phyloP scores from a whole-genome alignment of 31 red algal species.

The Odonthalia washingtoniensis region DNA sequence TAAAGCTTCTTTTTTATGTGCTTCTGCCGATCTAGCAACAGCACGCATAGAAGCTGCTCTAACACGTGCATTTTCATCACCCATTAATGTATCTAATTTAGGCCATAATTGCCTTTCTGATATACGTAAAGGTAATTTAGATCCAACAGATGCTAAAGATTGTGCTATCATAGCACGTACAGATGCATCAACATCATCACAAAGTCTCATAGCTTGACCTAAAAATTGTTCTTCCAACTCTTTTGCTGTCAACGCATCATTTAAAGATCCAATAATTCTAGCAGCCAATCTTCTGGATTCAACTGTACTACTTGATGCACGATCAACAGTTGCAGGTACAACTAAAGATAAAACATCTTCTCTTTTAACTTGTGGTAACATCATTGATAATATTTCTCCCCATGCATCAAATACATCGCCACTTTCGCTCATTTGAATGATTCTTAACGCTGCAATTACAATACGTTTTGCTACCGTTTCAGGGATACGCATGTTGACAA shows the following conservation, averaged over 20 bases:
- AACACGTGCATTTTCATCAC: slow-evolving; percentile 78
- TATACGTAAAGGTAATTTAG: slow-evolving; percentile 75
- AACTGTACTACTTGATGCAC: slow-evolving; percentile 68
- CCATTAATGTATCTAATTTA: slow-evolving; percentile 73
- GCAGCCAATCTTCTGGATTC: slow-evolving; percentile 82
- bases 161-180: slow-evolving; percentile 91
- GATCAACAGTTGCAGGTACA: slow-evolving; percentile 78
- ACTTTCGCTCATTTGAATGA: slow-evolving; percentile 81
- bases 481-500: slow-evolving; percentile 82
- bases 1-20: slow-evolving; percentile 61
- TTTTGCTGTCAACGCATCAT: slow-evolving; percentile 69
- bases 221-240: slow-evolving; percentile 83
- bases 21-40: slow-evolving; percentile 86
- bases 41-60: slow-evolving; percentile 77
- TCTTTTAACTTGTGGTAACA: slow-evolving; percentile 85
- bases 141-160: slow-evolving; percentile 73
- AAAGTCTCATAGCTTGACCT: slow-evolving; percentile 75
- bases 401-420: slow-evolving; percentile 93
- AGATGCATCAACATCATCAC: slow-evolving; percentile 82
- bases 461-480: slow-evolving; percentile 76
- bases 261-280: slow-evolving; percentile 81
- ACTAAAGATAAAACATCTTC: slow-evolving; percentile 76
- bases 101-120: slow-evolving; percentile 87
- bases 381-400: slow-evolving; percentile 94
- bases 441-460: slow-evolving; percentile 79